Base-by-base conservation (phyloP, 2,329 filamentous ascomycete genomes). In the Colletotrichum zoysiae region DNA sequence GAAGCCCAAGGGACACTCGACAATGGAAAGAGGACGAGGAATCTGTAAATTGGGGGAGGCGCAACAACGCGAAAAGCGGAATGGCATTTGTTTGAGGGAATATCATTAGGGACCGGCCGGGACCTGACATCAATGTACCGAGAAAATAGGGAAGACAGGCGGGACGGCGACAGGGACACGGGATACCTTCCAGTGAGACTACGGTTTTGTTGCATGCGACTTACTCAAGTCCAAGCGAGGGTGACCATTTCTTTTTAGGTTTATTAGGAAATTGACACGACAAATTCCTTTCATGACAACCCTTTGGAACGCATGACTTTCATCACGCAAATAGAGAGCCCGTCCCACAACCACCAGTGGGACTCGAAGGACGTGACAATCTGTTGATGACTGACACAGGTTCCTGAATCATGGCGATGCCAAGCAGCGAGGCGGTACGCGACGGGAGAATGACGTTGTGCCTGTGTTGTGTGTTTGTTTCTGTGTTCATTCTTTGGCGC, bases 1-100 rank as follows among this genome's bases (percentile, higher is more conserved):
- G 59, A 59, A 64, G 58, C 56, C 58, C 38, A 62, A 53, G 51
- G 44, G 46, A 50, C 30, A 59, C 42, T 58, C 67, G 51, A 71
- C 58, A 58, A 58, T 50, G 53, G 33, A 60, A 48, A 53, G 46
- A 59, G 44, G n/a, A 26, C 16, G 1, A 58, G 42, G 66, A 58
- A 56, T 33, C 38, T 11, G 46, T 18, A 63, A 23, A 18, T 44
- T 57, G 12, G 33, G 18, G 20, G 53, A 38, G 57, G 65, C 58
- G 60, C 44, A 59, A 38, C 20, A 63, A 33, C 35, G 38, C 16
- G 53, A 63, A 63, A 59, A 55, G 53, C 44, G 35, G 16, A 64
- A 38, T 55, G 69, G 51, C 26, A 55, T 68, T 64, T 55, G 5
- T 26, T 67, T 51, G 55, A 57, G 48, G 44, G n/a, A 40, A 55